Percentiles rank a stretch among this genome's conserved stretches.
Conservation (phyloP, 805 yeast species). For the Ogataea kodamae region DNA sequence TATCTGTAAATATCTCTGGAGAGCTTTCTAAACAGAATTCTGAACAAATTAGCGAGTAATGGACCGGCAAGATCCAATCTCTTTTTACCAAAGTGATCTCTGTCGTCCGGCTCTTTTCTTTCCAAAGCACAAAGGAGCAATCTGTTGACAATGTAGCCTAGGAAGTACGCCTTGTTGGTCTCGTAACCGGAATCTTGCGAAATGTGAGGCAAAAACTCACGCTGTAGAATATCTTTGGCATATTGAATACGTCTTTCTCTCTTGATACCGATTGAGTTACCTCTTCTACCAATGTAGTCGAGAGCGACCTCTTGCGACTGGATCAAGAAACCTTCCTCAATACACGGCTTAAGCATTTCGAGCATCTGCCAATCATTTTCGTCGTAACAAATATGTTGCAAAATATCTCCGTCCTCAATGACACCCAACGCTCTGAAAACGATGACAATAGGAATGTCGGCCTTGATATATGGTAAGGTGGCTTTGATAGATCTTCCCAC, state of each 20-base stretch:
- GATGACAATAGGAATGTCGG: slow-evolving; percentile 94
- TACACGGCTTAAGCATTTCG: slow-evolving; percentile 98
- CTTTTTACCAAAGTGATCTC: slow-evolving; percentile 99
- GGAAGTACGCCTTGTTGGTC: slow-evolving; percentile 92
- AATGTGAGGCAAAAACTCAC: slow-evolving; percentile 94
- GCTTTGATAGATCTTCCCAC: slow-evolving; percentile 87
- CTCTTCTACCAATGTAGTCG: slow-evolving; percentile 98
- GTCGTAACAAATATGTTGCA: slow-evolving; percentile 97
- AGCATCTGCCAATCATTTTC: slow-evolving; percentile 99
- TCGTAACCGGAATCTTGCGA: slow-evolving; percentile 97
- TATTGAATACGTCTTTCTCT: slow-evolving; percentile 97
- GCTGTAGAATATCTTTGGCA: slow-evolving; percentile 94
- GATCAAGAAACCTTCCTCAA: slow-evolving; percentile 97
- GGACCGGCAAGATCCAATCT: slow-evolving; percentile 99
- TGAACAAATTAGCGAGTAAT: slow-evolving; percentile 88
- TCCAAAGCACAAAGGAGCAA: slow-evolving; percentile 92
- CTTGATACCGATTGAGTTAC: slow-evolving; percentile 92
- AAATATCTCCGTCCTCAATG: slow-evolving; percentile 97
- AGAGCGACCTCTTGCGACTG: slow-evolving; percentile 98
- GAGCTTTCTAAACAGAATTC: slow-evolving; percentile 88
- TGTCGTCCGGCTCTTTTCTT: slow-evolving; percentile 96
- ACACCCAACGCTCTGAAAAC: slow-evolving; percentile 98
- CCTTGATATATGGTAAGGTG: slow-evolving; percentile 92
- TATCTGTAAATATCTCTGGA: slow-evolving; percentile 96
- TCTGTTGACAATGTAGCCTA: slow-evolving; percentile 97